phyloP scores from a whole-genome alignment of 352 stramenopile genomes.

The Phytophthora melonis region DNA sequence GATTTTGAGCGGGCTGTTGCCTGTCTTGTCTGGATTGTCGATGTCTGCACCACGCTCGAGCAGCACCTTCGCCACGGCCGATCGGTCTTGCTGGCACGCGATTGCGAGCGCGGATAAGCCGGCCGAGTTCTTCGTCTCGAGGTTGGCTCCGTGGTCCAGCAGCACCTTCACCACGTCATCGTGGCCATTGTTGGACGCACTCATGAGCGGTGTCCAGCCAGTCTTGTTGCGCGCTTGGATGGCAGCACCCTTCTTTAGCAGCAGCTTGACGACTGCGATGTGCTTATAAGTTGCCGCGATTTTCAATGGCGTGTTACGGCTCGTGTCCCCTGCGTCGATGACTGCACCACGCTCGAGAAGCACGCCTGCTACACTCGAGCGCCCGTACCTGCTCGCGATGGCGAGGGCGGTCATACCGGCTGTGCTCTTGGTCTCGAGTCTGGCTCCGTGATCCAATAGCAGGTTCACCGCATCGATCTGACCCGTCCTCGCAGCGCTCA shows the following conservation, averaged over 20 bases:
- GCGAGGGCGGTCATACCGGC: background rate
- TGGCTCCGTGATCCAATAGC: background rate
- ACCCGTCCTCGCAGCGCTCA: background rate
- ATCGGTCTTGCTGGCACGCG: background rate
- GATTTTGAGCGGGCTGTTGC: slow-evolving; percentile 14
- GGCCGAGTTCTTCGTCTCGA: background rate
- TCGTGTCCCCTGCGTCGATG: background rate
- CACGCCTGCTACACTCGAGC: background rate
- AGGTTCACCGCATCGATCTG: background rate
- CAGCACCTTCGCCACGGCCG: slow-evolving; percentile 7
- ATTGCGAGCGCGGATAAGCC: slow-evolving; percentile 5
- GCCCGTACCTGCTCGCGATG: background rate
- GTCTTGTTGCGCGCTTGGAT: background rate
- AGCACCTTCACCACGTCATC: slow-evolving; percentile 4
- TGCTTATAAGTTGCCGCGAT: background rate
- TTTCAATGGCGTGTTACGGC: background rate
- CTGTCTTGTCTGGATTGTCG: slow-evolving; percentile 6
- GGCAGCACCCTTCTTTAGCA: background rate
- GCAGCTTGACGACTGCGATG: background rate
- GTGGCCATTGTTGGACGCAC: slow-evolving; percentile 3
- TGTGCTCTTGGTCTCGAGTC: background rate
- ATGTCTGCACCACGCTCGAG: slow-evolving; percentile 2
- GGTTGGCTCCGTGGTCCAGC: slow-evolving; percentile 11
- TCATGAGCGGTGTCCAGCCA: slow-evolving; percentile 4
- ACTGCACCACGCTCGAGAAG: background rate